Conservation (phyloP, 345 rosid species). For the Nasturtium officinale region DNA sequence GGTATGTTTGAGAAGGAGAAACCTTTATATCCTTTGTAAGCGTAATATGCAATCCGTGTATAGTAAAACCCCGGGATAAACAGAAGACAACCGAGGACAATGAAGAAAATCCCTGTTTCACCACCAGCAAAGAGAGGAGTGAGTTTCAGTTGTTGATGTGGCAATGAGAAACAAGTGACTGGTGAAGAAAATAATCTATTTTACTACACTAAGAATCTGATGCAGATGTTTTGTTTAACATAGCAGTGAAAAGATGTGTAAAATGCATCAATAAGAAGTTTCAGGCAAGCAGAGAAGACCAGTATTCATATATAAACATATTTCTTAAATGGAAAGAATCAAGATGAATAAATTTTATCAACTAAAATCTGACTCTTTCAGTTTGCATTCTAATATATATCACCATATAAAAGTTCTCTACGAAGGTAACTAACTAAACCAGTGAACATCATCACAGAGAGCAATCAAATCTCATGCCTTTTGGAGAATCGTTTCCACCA, state of each 20-base stretch:
- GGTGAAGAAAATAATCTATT: neutral
- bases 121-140: neutral
- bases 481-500: neutral
- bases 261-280: constrained; percentile 1
- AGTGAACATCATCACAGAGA: constrained; percentile 2
- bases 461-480: neutral
- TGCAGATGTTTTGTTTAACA: constrained; percentile 10
- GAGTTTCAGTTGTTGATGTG: constrained; percentile 8
- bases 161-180: neutral
- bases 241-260: constrained; percentile 2
- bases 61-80: constrained; percentile 95
- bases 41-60: constrained; percentile 90
- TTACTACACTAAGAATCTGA: constrained; percentile 21
- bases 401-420: neutral
- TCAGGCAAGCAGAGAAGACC: constrained; percentile 18
- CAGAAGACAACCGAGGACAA: constrained; percentile 70
- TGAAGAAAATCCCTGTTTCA: constrained; percentile 80
- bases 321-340: too few species aligned
- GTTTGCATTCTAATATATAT: neutral
- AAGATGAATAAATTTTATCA: neutral
- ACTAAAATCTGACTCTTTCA: constrained; percentile 3
- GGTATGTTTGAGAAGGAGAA: constrained; percentile 96
- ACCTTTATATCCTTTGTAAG: constrained; percentile 94
- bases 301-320: neutral
- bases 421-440: constrained; percentile 2